These are phyloP conservation scores for Rhodomyrtus tomentosa DNA, from an alignment of 345 rosid genomes.

Conservation along the genomic window DNA sequence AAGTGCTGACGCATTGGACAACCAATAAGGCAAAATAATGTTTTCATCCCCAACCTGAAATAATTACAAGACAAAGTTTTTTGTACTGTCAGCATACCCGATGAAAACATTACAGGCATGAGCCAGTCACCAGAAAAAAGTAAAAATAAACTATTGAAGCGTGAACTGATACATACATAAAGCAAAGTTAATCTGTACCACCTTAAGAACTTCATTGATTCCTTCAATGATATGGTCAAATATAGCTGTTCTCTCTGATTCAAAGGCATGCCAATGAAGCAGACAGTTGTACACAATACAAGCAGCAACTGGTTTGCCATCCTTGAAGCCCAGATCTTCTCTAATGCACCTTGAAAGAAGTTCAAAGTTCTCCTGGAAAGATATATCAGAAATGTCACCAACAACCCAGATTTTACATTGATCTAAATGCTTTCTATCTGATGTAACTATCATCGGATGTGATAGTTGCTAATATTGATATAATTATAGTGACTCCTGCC, in stretches of 20 bases:
- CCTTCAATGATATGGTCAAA: slow-evolving; percentile 89
- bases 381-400: background rate
- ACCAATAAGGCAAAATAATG: slow-evolving; percentile 75
- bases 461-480: background rate
- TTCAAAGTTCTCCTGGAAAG: slow-evolving; percentile 73
- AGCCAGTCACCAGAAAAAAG: background rate
- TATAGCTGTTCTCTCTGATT: slow-evolving; percentile 79
- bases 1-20: slow-evolving; percentile 90
- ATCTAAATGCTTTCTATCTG: background rate
- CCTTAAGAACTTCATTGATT: slow-evolving; percentile 79
- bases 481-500: background rate
- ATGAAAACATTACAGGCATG: background rate
- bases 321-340: slow-evolving; percentile 69
- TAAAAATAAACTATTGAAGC: background rate
- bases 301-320: slow-evolving; percentile 87
- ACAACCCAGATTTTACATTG: background rate
- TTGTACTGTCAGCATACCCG: background rate
- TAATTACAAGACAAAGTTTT: background rate
- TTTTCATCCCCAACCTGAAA: slow-evolving; percentile 76
- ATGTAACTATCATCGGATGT: background rate
- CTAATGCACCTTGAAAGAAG: slow-evolving; percentile 77
- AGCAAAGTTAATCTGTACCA: slow-evolving; percentile 5
- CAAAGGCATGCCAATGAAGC: slow-evolving; percentile 90
- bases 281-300: slow-evolving; percentile 84
- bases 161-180: background rate